phyloP scores from a whole-genome alignment of 164 flowering plant species.

The Vitis riparia region DNA sequence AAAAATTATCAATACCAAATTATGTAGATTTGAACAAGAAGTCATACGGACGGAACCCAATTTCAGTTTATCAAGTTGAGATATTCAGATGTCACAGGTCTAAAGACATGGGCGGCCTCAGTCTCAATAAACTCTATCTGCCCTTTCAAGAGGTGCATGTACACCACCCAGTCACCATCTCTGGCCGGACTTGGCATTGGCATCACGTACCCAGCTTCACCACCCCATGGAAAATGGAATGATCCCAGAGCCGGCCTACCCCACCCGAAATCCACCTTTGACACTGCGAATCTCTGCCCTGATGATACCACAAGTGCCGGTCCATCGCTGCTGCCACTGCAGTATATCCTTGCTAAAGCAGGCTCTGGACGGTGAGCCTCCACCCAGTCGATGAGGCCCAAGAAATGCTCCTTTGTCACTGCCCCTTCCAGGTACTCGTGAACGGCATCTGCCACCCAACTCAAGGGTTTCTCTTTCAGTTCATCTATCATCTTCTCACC shows the following conservation, averaged over 20 bases:
- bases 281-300: slow-evolving; percentile 46
- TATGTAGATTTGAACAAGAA: too few relatives aligned
- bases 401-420: slow-evolving; percentile 44
- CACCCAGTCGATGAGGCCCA: slow-evolving; percentile 60
- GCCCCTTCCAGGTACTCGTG: slow-evolving; percentile 31
- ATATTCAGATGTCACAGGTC: slow-evolving; percentile 32
- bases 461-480: slow-evolving; percentile 31
- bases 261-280: slow-evolving; percentile 63
- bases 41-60: too few relatives aligned
- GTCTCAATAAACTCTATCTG: slow-evolving; percentile 44
- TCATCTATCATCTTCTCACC: slow-evolving; percentile 29
- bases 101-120: slow-evolving; percentile 31
- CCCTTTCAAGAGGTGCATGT: slow-evolving; percentile 36
- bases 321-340: slow-evolving; percentile 30
- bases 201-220: slow-evolving; percentile 56
- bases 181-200: slow-evolving; percentile 50
- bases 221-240: slow-evolving; percentile 59
- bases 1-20: too few relatives aligned
- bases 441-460: slow-evolving; percentile 40
- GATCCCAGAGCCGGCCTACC: slow-evolving; percentile 52
- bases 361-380: slow-evolving; percentile 53
- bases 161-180: slow-evolving; percentile 66
- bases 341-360: slow-evolving; percentile 35
- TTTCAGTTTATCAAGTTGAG: background rate
- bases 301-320: slow-evolving; percentile 63